These are phyloP conservation scores for Candida quercuum DNA, from an alignment of 805 yeast species.

Conservation along the genomic window DNA sequence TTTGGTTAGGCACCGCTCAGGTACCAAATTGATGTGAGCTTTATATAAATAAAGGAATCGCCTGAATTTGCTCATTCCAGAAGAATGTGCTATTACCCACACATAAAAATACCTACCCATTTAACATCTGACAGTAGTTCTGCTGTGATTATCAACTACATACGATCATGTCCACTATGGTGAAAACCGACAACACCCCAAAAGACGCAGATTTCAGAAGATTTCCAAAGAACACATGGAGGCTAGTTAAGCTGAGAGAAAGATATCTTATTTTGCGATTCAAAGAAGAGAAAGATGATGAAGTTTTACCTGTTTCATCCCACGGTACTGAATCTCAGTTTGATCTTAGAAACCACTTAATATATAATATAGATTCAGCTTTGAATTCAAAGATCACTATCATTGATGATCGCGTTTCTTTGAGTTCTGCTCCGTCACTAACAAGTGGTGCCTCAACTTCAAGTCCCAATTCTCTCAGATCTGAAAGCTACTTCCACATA, in stretches of 20 bases:
- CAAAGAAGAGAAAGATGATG: constrained; percentile 8
- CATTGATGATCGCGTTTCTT: constrained; percentile 3
- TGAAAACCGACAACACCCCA: too few relatives aligned
- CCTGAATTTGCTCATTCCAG: too few relatives aligned
- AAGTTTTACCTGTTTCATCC: too few relatives aligned
- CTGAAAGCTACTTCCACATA: not conserved
- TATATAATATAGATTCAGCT: constrained; percentile 7
- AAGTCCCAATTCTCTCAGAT: not conserved
- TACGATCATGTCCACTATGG: too few relatives aligned
- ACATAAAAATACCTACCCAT: too few relatives aligned
- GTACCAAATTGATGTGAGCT: too few relatives aligned
- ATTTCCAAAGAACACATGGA: constrained; percentile 22
- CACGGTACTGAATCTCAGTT: constrained; percentile 1
- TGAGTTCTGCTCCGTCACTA: not conserved
- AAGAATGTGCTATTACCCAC: too few relatives aligned
- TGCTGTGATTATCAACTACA: too few relatives aligned
- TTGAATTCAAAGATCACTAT: constrained; percentile 1
- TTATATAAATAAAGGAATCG: too few relatives aligned
- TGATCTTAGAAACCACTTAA: constrained; percentile 9
- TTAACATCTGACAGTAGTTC: too few relatives aligned
- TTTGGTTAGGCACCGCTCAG: too few relatives aligned
- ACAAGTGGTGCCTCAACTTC: not conserved
- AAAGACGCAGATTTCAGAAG: constrained; percentile 15
- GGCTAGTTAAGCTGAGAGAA: constrained; percentile 15
- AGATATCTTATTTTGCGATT: constrained; percentile 13